A percentile compares a stretch with the other conserved stretches of the same genome.
Conservation (phyloP, 2,329 filamentous ascomycete genomes). For the Didymella arachidicola region DNA sequence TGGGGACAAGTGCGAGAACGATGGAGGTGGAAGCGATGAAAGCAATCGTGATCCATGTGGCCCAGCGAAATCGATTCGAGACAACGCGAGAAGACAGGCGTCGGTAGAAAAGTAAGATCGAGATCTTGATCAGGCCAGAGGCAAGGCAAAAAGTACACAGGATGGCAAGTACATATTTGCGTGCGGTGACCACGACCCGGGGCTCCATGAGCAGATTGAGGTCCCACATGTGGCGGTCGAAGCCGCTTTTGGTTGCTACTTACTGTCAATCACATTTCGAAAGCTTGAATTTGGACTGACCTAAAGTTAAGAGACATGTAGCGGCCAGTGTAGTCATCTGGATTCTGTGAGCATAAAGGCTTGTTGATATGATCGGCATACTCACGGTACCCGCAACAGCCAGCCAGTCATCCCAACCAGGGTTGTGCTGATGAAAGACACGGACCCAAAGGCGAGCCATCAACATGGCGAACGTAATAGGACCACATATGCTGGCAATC, state of each 20-base stretch:
- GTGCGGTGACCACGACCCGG: constrained; percentile 24
- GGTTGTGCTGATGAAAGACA: constrained; percentile 34
- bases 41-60: constrained; percentile 37
- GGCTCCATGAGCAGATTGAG: constrained; percentile 21
- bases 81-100: constrained; percentile 38
- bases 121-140: constrained; percentile 45
- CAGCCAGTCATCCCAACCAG: constrained; percentile 44
- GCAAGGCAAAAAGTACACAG: constrained; percentile 38
- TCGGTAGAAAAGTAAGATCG: constrained; percentile 45
- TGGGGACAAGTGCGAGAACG: constrained; percentile 38
- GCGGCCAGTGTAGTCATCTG: constrained; percentile 31
- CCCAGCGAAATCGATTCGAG: constrained; percentile 36
- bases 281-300: constrained; percentile 16
- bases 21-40: constrained; percentile 40
- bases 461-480: constrained; percentile 34
- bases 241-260: constrained; percentile 28
- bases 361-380: not conserved
- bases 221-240: constrained; percentile 44
- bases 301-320: constrained; percentile 33
- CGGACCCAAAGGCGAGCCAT: constrained; percentile 42
- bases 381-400: constrained; percentile 38
- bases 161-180: constrained; percentile 41
- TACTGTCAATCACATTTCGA: constrained; percentile 19
- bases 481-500: constrained; percentile 33
- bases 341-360: not conserved